Evolutionary conservation across 2,329 filamentous ascomycete genomes (phyloP).

Genomic region (Calonectria multiphialidica): DNA sequence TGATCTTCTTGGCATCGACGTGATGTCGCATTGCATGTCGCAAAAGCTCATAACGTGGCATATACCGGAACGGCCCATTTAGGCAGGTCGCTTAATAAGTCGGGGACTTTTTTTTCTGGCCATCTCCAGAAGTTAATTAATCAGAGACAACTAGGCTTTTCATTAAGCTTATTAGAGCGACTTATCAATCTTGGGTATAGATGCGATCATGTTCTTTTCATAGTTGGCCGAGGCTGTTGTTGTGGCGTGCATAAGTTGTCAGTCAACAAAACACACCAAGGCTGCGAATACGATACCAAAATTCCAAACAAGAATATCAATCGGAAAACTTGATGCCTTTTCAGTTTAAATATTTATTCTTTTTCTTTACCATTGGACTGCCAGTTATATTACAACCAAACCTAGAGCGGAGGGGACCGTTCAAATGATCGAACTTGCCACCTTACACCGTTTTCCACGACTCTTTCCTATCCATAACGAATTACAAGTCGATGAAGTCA

Average conservation of each 20-base stretch:
- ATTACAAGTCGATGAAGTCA: no score
- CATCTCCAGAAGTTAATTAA: background rate
- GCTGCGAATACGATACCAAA: no score
- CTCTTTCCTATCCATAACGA: no score
- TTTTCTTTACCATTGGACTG: no score
- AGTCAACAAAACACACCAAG: background rate
- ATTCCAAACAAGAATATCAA: no score
- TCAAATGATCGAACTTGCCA: no score
- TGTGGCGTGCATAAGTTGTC: background rate
- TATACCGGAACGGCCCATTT: slow-evolving; percentile 6
- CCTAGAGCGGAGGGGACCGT: no score
- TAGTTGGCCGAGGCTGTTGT: background rate
- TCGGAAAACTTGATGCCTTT: no score
- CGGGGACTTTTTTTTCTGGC: background rate
- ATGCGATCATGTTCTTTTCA: background rate
- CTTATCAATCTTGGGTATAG: background rate
- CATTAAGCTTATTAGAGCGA: background rate
- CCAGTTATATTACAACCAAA: no score
- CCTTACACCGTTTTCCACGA: no score
- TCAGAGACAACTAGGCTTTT: background rate
- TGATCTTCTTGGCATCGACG: slow-evolving; percentile 1
- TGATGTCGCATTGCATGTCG: slow-evolving; percentile 7
- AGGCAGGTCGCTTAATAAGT: background rate
- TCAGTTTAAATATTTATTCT: no score
- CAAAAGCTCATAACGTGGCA: background rate